Percentiles rank a stretch among this genome's conserved stretches.
Evolutionary conservation across 139 green algal species (phyloP).

Genomic region (Monoraphidium neglectum): DNA sequence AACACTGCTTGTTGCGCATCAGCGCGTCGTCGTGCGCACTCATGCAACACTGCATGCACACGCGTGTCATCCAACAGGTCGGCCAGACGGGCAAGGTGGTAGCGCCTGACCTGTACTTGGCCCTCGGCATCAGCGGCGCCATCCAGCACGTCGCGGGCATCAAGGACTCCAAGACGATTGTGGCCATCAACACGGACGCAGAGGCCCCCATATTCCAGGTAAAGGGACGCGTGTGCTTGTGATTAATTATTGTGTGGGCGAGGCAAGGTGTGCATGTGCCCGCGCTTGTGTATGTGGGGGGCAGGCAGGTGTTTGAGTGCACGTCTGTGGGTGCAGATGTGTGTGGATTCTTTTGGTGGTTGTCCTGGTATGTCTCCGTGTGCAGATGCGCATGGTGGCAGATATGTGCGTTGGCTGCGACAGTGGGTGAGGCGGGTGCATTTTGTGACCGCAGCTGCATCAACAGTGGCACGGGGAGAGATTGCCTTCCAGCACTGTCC

Average conservation of each 20-base stretch:
- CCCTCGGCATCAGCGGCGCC: conserved; percentile 91
- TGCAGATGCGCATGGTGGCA: neutral
- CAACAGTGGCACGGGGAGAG: neutral
- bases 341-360: neutral
- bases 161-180: conserved; percentile 90
- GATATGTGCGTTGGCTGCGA: neutral
- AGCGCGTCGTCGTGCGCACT: too few species aligned
- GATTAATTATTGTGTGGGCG: too few species aligned
- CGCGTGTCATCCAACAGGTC: too few species aligned
- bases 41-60: too few species aligned
- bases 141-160: conserved; percentile 95
- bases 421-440: neutral
- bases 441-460: neutral
- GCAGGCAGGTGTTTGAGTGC: too few species aligned
- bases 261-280: too few species aligned
- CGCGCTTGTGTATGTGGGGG: too few species aligned
- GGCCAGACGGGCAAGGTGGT: conserved; percentile 97
- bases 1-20: neutral
- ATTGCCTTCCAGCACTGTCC: neutral
- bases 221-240: too few species aligned
- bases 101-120: conserved; percentile 94
- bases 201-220: conserved; percentile 90
- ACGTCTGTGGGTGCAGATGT: too few species aligned
- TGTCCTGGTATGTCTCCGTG: neutral
- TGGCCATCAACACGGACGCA: conserved; percentile 92